Percentiles rank a stretch among this genome's conserved stretches.
Conservation (phyloP, 805 yeast species). For the Wickerhamomyces subpelliculosus region DNA sequence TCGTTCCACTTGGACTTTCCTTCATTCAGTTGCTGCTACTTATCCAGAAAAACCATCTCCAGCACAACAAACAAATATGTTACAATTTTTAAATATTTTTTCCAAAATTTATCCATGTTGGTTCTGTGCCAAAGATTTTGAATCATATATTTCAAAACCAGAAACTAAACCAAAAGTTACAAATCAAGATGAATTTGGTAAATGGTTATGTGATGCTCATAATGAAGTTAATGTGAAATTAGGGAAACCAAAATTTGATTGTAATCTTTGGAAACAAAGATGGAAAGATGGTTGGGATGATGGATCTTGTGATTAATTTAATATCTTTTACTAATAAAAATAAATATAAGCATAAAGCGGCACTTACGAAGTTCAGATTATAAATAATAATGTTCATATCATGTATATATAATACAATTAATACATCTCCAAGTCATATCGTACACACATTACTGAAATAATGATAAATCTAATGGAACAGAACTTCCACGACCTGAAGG, state of each 20-base stretch:
- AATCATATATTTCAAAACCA: conserved; percentile 43
- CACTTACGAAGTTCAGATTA: no score
- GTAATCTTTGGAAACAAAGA: conserved; percentile 84
- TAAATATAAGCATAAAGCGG: no score
- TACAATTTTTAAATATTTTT: conserved; percentile 59
- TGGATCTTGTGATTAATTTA: conserved; percentile 37
- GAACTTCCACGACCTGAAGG: conserved; percentile 95
- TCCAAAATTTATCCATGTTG: conserved; percentile 87
- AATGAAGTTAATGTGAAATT: conserved; percentile 84
- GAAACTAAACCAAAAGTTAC: conserved; percentile 47
- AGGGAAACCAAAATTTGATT: conserved; percentile 82
- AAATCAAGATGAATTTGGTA: conserved; percentile 73
- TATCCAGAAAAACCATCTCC: conserved; percentile 68
- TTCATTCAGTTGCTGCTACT: conserved; percentile 85
- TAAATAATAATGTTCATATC: neutral
- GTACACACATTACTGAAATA: conserved; percentile 13
- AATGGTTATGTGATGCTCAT: conserved; percentile 94
- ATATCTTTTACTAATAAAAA: neutral
- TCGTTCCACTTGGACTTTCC: conserved; percentile 82
- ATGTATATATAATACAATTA: neutral
- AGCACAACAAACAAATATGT: conserved; percentile 64
- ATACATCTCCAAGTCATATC: neutral
- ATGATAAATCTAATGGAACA: conserved; percentile 67
- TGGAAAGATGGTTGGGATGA: conserved; percentile 93
- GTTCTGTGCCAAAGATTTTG: conserved; percentile 86